phyloP scores from a whole-genome alignment of 2,329 filamentous ascomycete genomes.

The Talaromyces sp. region DNA sequence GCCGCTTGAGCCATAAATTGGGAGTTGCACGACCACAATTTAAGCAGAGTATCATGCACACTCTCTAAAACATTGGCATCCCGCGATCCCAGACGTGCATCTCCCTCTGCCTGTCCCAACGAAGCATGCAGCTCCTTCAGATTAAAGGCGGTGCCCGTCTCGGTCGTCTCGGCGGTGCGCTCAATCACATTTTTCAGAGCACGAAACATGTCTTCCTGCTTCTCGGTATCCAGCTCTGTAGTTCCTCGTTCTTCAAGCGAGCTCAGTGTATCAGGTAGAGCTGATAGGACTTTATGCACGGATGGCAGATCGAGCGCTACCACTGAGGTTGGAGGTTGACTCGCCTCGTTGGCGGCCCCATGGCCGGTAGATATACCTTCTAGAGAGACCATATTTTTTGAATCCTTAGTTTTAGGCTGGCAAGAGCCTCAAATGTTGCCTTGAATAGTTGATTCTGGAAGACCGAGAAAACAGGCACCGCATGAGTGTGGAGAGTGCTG shows the following conservation, averaged over 20 bases:
- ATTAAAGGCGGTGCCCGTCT: slow-evolving; percentile 26
- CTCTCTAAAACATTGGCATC: slow-evolving; percentile 28
- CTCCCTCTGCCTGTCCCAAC: slow-evolving; percentile 33
- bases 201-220: slow-evolving; percentile 38
- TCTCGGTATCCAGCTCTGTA: slow-evolving; percentile 25
- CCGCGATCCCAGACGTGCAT: slow-evolving; percentile 23
- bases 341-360: slow-evolving; percentile 6
- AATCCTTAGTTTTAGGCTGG: not conserved
- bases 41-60: slow-evolving; percentile 33
- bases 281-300: slow-evolving; percentile 29
- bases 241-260: slow-evolving; percentile 20
- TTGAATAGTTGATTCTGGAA: slow-evolving; percentile 2
- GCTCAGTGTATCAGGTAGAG: slow-evolving; percentile 23
- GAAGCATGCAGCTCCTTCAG: slow-evolving; percentile 33
- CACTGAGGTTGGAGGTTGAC: not conserved
- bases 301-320: slow-evolving; percentile 27
- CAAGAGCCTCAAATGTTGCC: slow-evolving; percentile 6
- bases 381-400: slow-evolving; percentile 18
- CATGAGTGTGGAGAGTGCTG: slow-evolving; percentile 11
- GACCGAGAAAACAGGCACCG: slow-evolving; percentile 6
- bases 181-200: slow-evolving; percentile 36
- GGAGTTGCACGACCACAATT: slow-evolving; percentile 42
- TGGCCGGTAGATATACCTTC: slow-evolving; percentile 15
- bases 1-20: slow-evolving; percentile 38
- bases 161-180: slow-evolving; percentile 25